Conservation (phyloP, 2,329 filamentous ascomycete genomes). For the Teratosphaeria zuluensis region DNA sequence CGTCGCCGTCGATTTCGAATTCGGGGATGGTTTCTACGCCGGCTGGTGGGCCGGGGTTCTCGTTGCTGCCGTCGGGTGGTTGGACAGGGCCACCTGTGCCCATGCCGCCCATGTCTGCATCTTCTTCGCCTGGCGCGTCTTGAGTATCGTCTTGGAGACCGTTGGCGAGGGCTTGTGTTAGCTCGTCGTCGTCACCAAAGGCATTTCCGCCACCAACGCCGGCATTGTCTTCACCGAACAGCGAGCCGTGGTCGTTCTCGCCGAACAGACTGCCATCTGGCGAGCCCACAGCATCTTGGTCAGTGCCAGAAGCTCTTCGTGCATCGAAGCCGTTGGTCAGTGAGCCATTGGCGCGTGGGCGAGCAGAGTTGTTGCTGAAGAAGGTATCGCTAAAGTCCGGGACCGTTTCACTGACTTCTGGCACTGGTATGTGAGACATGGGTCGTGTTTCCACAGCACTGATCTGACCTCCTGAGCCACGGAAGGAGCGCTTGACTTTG, state of each 20-base stretch:
- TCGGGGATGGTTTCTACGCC: background rate
- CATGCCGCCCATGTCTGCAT: conserved; percentile 38
- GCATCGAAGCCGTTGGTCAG: conserved; percentile 28
- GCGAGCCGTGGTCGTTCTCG: conserved; percentile 58
- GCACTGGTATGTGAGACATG: conserved; percentile 63
- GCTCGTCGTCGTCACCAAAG: conserved; percentile 81
- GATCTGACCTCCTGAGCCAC: conserved; percentile 71
- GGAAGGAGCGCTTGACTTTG: conserved; percentile 63
- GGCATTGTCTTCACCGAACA: conserved; percentile 65
- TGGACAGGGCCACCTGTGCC: conserved; percentile 31
- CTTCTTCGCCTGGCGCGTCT: conserved; percentile 26
- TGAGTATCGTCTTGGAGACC: conserved; percentile 30
- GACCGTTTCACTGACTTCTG: conserved; percentile 61
- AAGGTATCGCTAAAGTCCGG: conserved; percentile 60
- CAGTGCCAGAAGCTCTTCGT: conserved; percentile 26
- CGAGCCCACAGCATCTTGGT: conserved; percentile 51
- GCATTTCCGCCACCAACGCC: conserved; percentile 37
- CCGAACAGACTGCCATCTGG: conserved; percentile 77
- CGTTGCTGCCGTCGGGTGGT: conserved; percentile 2
- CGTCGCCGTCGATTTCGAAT: background rate
- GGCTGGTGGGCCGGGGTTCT: background rate
- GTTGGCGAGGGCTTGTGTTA: conserved; percentile 61
- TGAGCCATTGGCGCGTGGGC: conserved; percentile 48
- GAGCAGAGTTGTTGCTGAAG: conserved; percentile 59
- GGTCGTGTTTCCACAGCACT: conserved; percentile 81